Percentiles rank a stretch among this genome's conserved stretches.
phyloP scores from a whole-genome alignment of 208 protist genomes.

The Leptomonas seymouri region DNA sequence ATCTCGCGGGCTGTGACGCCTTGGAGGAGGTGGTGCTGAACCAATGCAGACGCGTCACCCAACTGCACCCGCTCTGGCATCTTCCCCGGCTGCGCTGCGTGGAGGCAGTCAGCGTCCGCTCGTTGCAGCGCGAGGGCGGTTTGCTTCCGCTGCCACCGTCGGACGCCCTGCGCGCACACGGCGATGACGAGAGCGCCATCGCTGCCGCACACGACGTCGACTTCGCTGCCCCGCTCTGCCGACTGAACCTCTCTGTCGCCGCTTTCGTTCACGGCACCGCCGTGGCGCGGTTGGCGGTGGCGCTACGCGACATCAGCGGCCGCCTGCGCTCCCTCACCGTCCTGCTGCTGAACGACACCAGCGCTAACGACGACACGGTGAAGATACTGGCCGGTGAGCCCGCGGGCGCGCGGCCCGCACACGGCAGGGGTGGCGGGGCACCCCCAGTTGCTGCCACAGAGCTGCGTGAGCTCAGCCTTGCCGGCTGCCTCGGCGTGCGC shows the following conservation, averaged over 20 bases:
- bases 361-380: constrained; percentile 12
- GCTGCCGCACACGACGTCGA: background rate
- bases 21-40: constrained; percentile 26
- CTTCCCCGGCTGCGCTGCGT: constrained; percentile 26
- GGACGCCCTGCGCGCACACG: too few relatives aligned
- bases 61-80: constrained; percentile 23
- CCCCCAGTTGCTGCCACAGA: background rate
- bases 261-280: constrained; percentile 12
- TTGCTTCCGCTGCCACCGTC: background rate
- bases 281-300: constrained; percentile 14
- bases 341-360: constrained; percentile 23
- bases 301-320: constrained; percentile 2
- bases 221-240: constrained; percentile 13
- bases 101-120: constrained; percentile 20
- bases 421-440: background rate
- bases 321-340: constrained; percentile 4
- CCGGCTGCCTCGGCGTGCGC: constrained; percentile 23
- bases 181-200: background rate
- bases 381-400: constrained; percentile 4
- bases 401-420: too few relatives aligned
- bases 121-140: background rate
- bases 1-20: constrained; percentile 14
- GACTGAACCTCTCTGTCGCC: constrained; percentile 22
- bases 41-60: constrained; percentile 16
- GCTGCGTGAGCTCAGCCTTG: constrained; percentile 28